Conservation (phyloP, 768 basidiomycete genomes). For the Daedaleopsis sinensis region DNA sequence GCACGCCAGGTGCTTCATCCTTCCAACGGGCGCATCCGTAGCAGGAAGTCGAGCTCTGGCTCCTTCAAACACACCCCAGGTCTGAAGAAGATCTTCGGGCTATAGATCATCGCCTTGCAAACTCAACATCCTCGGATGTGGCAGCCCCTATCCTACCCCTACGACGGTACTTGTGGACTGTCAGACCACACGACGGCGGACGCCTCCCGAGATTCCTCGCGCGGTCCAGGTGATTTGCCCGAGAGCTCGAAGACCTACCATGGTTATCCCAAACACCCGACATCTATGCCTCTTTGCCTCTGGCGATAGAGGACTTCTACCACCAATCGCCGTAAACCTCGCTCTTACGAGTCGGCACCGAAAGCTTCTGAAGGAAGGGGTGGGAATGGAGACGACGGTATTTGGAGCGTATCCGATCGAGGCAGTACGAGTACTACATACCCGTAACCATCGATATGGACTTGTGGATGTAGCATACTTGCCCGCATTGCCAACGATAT, state of each 20-base stretch:
- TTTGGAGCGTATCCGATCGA: too few species aligned
- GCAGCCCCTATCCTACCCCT: neutral
- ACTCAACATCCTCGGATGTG: neutral
- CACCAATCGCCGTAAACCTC: constrained; percentile 1
- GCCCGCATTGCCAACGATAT: neutral
- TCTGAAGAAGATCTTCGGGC: constrained; percentile 25
- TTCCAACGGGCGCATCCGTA: constrained; percentile 12
- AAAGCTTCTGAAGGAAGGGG: neutral
- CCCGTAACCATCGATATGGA: neutral
- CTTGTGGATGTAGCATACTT: neutral
- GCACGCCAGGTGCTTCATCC: constrained; percentile 23
- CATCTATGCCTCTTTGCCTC: neutral
- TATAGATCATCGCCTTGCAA: constrained; percentile 3
- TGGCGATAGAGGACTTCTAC: neutral
- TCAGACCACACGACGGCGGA: neutral
- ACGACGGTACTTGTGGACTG: too few species aligned
- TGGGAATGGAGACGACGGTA: neutral
- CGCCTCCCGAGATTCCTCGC: neutral
- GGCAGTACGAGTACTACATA: neutral
- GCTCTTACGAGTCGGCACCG: neutral
- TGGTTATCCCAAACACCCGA: neutral
- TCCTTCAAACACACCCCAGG: constrained; percentile 1
- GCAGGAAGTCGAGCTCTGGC: constrained; percentile 6
- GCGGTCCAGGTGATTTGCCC: neutral
- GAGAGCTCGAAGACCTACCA: neutral